Percentiles rank a stretch among this genome's conserved stretches.
Conservation (phyloP, 768 basidiomycete genomes). For the Gloeophyllum trabeum region DNA sequence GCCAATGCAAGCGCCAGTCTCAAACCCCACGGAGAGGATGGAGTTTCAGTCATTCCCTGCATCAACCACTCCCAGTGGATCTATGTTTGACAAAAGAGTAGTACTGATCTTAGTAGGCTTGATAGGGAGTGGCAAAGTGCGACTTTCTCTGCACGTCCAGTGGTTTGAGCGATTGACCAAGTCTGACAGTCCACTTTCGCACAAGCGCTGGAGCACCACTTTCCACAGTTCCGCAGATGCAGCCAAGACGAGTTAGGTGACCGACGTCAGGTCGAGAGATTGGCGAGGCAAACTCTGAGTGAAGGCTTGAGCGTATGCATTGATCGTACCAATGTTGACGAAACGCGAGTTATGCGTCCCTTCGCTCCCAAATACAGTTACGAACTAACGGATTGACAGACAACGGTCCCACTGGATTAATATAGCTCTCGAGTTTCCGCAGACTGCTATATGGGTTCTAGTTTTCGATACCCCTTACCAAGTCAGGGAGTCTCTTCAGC, state of each 20-base stretch:
- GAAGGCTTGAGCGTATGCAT: slow-evolving; percentile 66
- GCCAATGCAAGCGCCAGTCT: too few relatives aligned
- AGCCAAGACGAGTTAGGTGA: slow-evolving; percentile 75
- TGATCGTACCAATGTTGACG: slow-evolving; percentile 70
- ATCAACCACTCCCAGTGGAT: too few relatives aligned
- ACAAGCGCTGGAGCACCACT: slow-evolving; percentile 46
- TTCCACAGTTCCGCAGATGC: slow-evolving; percentile 56
- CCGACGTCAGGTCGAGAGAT: slow-evolving; percentile 50
- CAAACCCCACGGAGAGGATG: too few relatives aligned
- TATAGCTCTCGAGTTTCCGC: slow-evolving; percentile 58
- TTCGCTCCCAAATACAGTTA: slow-evolving; percentile 6
- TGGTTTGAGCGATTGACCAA: slow-evolving; percentile 5
- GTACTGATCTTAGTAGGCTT: slow-evolving; percentile 67
- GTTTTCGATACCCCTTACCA: slow-evolving; percentile 71
- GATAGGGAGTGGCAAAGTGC: slow-evolving; percentile 65
- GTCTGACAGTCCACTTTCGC: slow-evolving; percentile 52
- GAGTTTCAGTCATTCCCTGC: too few relatives aligned
- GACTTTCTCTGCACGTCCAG: slow-evolving; percentile 2
- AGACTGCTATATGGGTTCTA: slow-evolving; percentile 57
- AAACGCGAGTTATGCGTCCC: too few relatives aligned
- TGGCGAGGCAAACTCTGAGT: slow-evolving; percentile 38
- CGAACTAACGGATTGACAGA: slow-evolving; percentile 22
- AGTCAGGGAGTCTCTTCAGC: slow-evolving; percentile 26
- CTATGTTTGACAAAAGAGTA: slow-evolving; percentile 10
- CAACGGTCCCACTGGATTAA: slow-evolving; percentile 67